These are phyloP conservation scores for Termitomyces heimii DNA, from an alignment of 768 basidiomycete genomes.

Conservation along the genomic window DNA sequence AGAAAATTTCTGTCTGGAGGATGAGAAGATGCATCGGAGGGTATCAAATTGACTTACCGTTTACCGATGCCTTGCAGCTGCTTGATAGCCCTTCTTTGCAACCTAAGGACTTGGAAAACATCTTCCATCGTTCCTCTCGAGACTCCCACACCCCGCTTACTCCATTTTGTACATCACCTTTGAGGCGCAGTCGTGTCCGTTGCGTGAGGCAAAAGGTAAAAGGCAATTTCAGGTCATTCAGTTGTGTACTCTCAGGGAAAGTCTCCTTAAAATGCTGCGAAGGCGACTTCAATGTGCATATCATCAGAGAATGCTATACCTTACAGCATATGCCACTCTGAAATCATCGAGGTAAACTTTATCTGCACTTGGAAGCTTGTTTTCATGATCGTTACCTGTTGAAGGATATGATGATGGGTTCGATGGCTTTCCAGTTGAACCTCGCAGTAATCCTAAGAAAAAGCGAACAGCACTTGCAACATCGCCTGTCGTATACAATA, in stretches of 20 bases:
- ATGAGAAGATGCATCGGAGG: conserved; percentile 1
- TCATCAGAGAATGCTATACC: conserved; percentile 10
- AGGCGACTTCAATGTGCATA: not conserved
- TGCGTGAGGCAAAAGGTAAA: conserved; percentile 57
- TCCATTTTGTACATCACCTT: conserved; percentile 39
- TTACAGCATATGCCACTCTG: conserved; percentile 75
- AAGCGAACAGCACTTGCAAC: conserved; percentile 67
- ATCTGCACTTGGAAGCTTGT: conserved; percentile 37
- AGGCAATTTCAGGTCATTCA: conserved; percentile 52
- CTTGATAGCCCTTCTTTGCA: conserved; percentile 47
- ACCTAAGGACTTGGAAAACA: conserved; percentile 52
- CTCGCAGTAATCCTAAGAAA: conserved; percentile 69
- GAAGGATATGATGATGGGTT: conserved; percentile 1
- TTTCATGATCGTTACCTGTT: conserved; percentile 13
- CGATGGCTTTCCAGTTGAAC: conserved; percentile 16
- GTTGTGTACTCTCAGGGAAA: conserved; percentile 35
- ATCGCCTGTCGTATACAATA: conserved; percentile 90
- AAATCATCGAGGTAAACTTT: conserved; percentile 86
- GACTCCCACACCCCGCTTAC: conserved; percentile 50
- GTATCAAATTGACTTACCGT: conserved; percentile 37
- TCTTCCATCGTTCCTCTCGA: conserved; percentile 60
- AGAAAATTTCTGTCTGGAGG: conserved; percentile 55
- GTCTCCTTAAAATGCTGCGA: conserved; percentile 70
- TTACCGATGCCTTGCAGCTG: conserved; percentile 54
- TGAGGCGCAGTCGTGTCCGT: conserved; percentile 52